Evolutionary conservation across 2,329 filamentous ascomycete species (phyloP), one percentile per base, ranked within the genome.

Genomic region (Cladorrhinum sp.): DNA sequence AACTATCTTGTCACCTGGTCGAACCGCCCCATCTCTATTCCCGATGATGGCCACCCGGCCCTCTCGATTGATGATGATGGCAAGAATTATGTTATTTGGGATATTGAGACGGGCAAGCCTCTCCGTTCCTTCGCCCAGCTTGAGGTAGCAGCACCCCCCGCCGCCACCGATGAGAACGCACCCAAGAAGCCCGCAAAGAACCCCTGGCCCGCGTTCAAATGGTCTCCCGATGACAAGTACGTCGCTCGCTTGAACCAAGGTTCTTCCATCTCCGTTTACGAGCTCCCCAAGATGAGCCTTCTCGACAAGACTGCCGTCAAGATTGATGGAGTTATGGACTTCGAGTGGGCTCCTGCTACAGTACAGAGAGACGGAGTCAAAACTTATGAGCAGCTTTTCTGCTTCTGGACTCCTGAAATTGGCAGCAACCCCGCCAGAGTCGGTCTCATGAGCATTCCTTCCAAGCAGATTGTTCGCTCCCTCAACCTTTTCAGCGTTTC

Each of bases 61-160:
- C 82, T 97, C 55, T 88, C 91, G 2, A 81, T 92, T 62, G 95
- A 98, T 71, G 95, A 99, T 72, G 93, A 99, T 70, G 95, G 95
- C 76, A 98, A 98, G 83, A 97, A 98, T 83, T 98, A 98, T 76
- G 90, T 99, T 72, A 93, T 99, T 72, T 99, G 95, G 95, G 93
- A 98, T 72, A 88, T 98, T 64, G 90, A 91, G 56, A 95, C 93
- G 9, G 88, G 86, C 69, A 90, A 93, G 75, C 92, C 93, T 59
- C 83, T 99, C 55, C 90, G 95, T 65, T 98, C 95, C 0, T 99
- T 99, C 73, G 87, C 91, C 65, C 96, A 93, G 68, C 84, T 96
- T 65, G 95, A 99, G 67, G 78, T 91, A 13, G 86, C 90, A 27
- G 32, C 41, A 22, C n/a, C 16, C 18, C 84, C 84, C 53, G 77